Conservation (phyloP, 2,329 filamentous ascomycete genomes). For the Paracoccidioides brasiliensis region DNA sequence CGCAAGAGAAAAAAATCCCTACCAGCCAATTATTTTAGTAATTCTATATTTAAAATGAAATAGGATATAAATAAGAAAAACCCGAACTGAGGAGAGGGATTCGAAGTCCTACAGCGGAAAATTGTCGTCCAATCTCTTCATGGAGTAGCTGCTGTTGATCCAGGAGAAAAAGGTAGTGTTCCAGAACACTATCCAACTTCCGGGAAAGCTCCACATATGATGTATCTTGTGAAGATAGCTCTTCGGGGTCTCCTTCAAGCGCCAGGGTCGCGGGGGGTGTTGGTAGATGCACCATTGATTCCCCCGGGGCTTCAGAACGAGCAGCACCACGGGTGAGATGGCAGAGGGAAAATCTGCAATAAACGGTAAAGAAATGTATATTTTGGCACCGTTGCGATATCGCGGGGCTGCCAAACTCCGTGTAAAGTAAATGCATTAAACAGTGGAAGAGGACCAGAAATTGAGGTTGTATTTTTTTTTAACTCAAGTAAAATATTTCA, state of each 20-base stretch:
- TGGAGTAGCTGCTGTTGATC: constrained; percentile 32
- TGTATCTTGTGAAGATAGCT: constrained; percentile 5
- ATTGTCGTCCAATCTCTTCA: constrained; percentile 21
- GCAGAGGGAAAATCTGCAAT: neutral
- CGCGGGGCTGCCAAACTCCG: neutral
- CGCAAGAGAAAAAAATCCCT: constrained; percentile 37
- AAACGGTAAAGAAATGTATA: too few relatives aligned
- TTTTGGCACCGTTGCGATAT: too few relatives aligned
- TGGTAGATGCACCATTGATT: constrained; percentile 8
- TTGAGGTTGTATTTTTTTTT: too few relatives aligned
- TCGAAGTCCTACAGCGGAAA: constrained; percentile 26
- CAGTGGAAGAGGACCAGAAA: too few relatives aligned
- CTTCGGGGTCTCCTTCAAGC: constrained; percentile 13
- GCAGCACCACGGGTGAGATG: neutral
- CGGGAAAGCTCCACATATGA: constrained; percentile 18
- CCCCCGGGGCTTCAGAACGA: neutral
- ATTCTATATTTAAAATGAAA: neutral
- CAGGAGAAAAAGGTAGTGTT: constrained; percentile 31
- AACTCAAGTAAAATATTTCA: too few relatives aligned
- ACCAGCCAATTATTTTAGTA: constrained; percentile 4
- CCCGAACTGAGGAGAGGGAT: neutral
- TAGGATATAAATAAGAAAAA: neutral
- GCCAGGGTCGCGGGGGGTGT: constrained; percentile 11
- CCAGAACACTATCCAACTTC: constrained; percentile 29
- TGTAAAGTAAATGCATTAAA: neutral